Evolutionary conservation across 148 eudicot species (phyloP), one percentile per base, ranked within the genome.

Genomic region (Rhododendron mucronatum): DNA sequence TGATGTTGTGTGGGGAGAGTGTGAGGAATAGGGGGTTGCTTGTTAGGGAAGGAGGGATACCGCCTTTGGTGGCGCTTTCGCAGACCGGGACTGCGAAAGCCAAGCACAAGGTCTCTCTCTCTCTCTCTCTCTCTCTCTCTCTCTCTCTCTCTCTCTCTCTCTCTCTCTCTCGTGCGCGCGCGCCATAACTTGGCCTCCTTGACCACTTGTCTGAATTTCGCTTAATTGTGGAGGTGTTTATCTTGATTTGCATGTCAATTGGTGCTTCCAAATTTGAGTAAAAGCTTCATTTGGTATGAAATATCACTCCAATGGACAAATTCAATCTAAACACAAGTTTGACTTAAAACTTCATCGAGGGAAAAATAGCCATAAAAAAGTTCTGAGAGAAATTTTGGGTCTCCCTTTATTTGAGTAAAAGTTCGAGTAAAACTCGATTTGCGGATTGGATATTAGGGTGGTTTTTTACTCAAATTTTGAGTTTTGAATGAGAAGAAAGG

Each of bases 21-120:
- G 89, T 89, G 26, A 88, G 88, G 88, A 92, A 92, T 44, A 83
- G 99, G 81, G 95, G 89, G 0, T 88, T 96, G 90, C 82, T 95
- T 69, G 96, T 96, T 1, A 91, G 96, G 67, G 98, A 95, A 90
- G 99, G 98, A 23, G 98, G 91, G 18, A 95, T 96, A 80, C 99
- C 99, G 50, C 99, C 99, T 18, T 89, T 96, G 50, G 97, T 93
- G 5, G 93, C 98, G 5, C 91, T 95, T 33, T 94, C 99, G 12
- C 98, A 95, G 90, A 84, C 78, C 15, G 97, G 95, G 3, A 96
- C 95, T 48, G 91, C 92, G 1, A 90, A 92, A 30, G 94, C 97
- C 85, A 96, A 94, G 88, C 98, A 96, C 74, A 96, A 95, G 99
- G 99, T 96, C 45, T 6, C 75, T 82, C 86, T 57, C 61, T 15